Evolutionary conservation across 2,329 filamentous ascomycete genomes (phyloP), one percentile per base, ranked within the genome.

Genomic region (Claviceps pusilla): DNA sequence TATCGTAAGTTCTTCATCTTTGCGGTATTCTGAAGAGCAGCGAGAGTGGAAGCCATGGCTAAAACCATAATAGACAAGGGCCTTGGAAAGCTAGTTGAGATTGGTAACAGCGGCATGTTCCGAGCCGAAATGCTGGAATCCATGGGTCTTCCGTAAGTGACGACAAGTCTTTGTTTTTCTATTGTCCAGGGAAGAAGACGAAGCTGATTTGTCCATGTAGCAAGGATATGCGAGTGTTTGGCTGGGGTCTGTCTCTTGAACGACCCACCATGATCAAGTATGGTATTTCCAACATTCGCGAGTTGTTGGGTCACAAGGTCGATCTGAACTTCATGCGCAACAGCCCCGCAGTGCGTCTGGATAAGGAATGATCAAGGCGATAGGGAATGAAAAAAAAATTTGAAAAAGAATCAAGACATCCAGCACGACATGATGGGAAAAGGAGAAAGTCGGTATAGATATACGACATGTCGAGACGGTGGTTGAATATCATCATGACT

Each of bases 41-140:
- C 24, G 19, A 37, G 10, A 12, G 7, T 16, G 43, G 35, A 19
- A 50, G 9, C 9, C 11, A 37, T 42, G 2, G 41, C 33, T 55
- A 50, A 55, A 4, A 9, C 3, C 31, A 39, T 24, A 4, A 29
- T 12, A 56, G 56, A 97, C 76, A 80, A 85, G 64, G 91, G 89
- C 3, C 74, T 96, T 51, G 81, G 81, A 64, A 95, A 95, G 75
- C 85, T 94, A 73, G 88, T 97, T 31, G 93, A 97, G 74, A 97
- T 97, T 66, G 93, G 93, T 57, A 97, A 98, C 74, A 91, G 86
- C 63, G 93, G 93, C 59, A 97, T 98, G 90, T 98, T 98, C 82
- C 79, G 93, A 60, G 90, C 93, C 1, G 93, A 98, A 72, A 96
- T 97, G 91, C 71, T 96, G 65, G 86, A 95, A 71, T 77, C 89